phyloP scores from a whole-genome alignment of 1,284 basidiomycete genomes.

The Puccinia brachypodii region DNA sequence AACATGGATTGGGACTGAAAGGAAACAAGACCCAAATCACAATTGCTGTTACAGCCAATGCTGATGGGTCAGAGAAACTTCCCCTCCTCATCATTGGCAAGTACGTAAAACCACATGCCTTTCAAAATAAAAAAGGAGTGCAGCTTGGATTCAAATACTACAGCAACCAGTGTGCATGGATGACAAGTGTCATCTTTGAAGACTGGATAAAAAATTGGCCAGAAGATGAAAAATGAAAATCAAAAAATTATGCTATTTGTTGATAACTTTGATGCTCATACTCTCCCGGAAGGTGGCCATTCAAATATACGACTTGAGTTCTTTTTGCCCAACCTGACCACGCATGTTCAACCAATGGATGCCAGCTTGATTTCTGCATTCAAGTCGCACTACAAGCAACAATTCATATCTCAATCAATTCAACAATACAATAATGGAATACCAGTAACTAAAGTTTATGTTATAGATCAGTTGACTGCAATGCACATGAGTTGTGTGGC shows the following conservation, averaged over 20 bases:
- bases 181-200: constrained; percentile 13
- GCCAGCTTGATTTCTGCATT: background rate
- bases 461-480: background rate
- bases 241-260: background rate
- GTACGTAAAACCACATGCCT: background rate
- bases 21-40: constrained; percentile 5
- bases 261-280: background rate
- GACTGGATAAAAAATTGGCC: background rate
- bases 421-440: background rate
- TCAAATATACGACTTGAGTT: background rate
- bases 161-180: background rate
- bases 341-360: constrained; percentile 19
- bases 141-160: background rate
- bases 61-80: background rate
- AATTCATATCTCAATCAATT: background rate
- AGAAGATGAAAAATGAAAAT: background rate
- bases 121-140: background rate
- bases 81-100: constrained; percentile 12
- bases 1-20: background rate
- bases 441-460: background rate
- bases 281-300: background rate
- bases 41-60: background rate
- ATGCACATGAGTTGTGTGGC: background rate
- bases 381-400: constrained; percentile 21
- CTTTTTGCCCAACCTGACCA: constrained; percentile 20